phyloP scores from a whole-genome alignment of 169 alveolate genomes.

The Cryptosporidium bovis region DNA sequence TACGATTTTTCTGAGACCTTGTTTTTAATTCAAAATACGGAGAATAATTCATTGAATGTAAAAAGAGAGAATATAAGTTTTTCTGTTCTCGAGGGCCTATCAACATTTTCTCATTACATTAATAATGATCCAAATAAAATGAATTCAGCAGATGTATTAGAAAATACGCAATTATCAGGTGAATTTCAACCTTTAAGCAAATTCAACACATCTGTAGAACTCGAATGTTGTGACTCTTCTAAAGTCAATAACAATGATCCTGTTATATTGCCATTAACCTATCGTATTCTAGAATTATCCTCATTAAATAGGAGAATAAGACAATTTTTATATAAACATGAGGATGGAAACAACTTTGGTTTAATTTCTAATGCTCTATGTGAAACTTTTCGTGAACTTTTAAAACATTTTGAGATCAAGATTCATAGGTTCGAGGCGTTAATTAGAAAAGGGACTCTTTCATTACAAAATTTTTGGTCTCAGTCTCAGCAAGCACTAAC shows the following conservation, averaged over 20 bases:
- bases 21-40: neutral
- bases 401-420: conserved; percentile 42
- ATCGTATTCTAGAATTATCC: conserved; percentile 32
- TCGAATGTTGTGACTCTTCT: neutral
- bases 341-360: conserved; percentile 20
- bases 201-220: neutral
- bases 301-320: conserved; percentile 42
- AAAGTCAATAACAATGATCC: conserved; percentile 34
- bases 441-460: conserved; percentile 50
- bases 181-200: neutral
- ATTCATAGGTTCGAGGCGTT: conserved; percentile 17
- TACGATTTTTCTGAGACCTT: conserved; percentile 7
- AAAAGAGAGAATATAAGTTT: neutral
- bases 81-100: conserved; percentile 22
- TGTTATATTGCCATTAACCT: conserved; percentile 28
- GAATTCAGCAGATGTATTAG: neutral
- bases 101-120: conserved; percentile 24
- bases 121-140: conserved; percentile 31
- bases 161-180: neutral
- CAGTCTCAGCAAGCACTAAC: conserved; percentile 48
- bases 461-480: conserved; percentile 39
- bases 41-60: neutral
- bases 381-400: conserved; percentile 40
- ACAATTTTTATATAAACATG: conserved; percentile 26
- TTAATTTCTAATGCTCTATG: conserved; percentile 38